Percentiles rank a stretch among this genome's conserved stretches.
phyloP scores from a whole-genome alignment of 768 basidiomycete species.

The Lentinula lateritia region DNA sequence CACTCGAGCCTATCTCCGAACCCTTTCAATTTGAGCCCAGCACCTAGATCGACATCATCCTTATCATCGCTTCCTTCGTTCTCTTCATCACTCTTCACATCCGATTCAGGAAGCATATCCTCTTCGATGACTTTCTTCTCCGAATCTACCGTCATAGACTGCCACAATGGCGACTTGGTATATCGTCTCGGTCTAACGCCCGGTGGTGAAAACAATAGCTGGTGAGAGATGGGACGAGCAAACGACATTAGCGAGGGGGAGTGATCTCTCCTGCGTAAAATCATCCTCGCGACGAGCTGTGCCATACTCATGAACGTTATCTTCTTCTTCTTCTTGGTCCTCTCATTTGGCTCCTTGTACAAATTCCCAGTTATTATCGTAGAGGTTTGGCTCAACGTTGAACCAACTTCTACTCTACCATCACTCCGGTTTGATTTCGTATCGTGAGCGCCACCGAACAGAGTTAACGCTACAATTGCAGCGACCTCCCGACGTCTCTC shows the following conservation, averaged over 20 bases:
- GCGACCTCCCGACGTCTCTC: not conserved
- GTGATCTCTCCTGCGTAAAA: not conserved
- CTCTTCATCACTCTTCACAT: too few relatives aligned
- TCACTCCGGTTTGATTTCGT: not conserved
- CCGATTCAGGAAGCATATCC: too few relatives aligned
- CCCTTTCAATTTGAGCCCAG: too few relatives aligned
- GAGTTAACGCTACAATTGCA: not conserved
- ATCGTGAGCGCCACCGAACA: not conserved
- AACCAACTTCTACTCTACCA: too few relatives aligned
- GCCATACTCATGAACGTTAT: not conserved
- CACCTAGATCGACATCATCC: too few relatives aligned
- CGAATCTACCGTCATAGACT: not conserved
- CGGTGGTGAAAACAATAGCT: not conserved
- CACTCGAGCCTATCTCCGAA: too few relatives aligned
- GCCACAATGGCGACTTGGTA: not conserved
- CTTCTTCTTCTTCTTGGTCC: not conserved
- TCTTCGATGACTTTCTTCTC: too few relatives aligned
- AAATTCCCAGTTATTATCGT: not conserved
- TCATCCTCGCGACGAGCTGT: conserved; percentile 3
- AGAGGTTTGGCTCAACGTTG: not conserved
- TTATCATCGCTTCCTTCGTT: too few relatives aligned
- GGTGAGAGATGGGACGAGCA: not conserved
- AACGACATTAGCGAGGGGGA: not conserved
- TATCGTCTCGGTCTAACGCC: not conserved
- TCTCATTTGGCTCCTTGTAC: not conserved